Percentiles rank a stretch among this genome's conserved stretches.
Evolutionary conservation across 805 yeast genomes (phyloP).

Genomic region (Schwanniomyces polymorphus): DNA sequence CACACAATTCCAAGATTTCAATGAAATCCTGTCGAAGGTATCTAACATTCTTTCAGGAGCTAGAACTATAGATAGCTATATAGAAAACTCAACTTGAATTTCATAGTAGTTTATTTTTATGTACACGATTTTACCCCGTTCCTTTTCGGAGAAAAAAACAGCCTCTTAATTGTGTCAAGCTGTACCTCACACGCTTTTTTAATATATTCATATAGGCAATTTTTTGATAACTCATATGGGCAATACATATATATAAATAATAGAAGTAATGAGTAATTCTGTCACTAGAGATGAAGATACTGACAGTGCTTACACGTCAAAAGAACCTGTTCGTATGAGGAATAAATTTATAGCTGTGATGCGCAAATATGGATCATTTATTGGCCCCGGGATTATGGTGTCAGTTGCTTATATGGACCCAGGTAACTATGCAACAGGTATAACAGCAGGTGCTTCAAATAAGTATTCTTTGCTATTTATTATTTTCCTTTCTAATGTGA

Average conservation of each 20-base stretch:
- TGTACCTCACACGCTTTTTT: no score
- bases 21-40: constrained; percentile 68
- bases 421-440: constrained; percentile 51
- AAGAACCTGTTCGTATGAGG: neutral
- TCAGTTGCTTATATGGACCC: constrained; percentile 55
- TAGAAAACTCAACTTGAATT: constrained; percentile 15
- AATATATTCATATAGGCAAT: no score
- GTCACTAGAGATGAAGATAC: neutral
- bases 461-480: constrained; percentile 42
- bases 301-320: neutral
- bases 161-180: no score
- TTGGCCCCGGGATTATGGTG: constrained; percentile 51
- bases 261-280: no score
- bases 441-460: constrained; percentile 48
- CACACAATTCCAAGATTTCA: constrained; percentile 75
- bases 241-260: no score
- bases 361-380: constrained; percentile 34
- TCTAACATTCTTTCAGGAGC: constrained; percentile 21
- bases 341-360: neutral
- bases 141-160: no score
- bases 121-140: no score
- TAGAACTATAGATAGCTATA: constrained; percentile 16
- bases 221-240: no score
- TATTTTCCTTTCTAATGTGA: constrained; percentile 41
- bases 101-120: neutral